These are phyloP conservation scores for Podospora pseudocomata DNA, from an alignment of 495 filamentous ascomycete genomes.

Conservation along the genomic window DNA sequence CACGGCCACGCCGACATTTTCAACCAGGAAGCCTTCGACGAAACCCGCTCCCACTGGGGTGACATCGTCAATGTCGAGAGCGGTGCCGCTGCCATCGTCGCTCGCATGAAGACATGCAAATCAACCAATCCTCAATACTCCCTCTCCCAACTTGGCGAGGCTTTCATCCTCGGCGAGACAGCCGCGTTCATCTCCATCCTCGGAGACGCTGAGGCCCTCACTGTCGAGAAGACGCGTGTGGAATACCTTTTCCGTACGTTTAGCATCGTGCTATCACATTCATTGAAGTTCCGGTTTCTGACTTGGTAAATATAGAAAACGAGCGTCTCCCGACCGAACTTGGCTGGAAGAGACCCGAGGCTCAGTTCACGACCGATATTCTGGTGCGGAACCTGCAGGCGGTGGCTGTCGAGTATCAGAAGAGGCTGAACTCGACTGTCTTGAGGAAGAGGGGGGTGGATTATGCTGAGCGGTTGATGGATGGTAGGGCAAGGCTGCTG, in stretches of 20 bases:
- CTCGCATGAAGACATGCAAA: constrained; percentile 44
- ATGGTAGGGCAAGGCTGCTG: background rate
- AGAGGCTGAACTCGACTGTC: background rate
- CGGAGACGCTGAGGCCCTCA: constrained; percentile 38
- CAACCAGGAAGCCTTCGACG: constrained; percentile 46
- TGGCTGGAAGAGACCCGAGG: constrained; percentile 3
- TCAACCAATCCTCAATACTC: constrained; percentile 44
- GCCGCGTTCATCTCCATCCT: constrained; percentile 45
- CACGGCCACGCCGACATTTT: constrained; percentile 44
- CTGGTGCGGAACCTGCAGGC: background rate
- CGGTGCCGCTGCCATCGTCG: constrained; percentile 42
- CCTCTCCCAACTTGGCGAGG: constrained; percentile 32
- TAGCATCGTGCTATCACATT: background rate
- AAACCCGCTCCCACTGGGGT: constrained; percentile 44
- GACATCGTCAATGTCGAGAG: constrained; percentile 37
- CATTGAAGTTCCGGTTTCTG: too few relatives aligned
- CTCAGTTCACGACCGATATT: background rate
- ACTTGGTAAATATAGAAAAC: constrained; percentile 34
- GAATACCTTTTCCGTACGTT: constrained; percentile 48
- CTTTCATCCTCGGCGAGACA: constrained; percentile 45
- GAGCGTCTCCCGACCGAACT: background rate
- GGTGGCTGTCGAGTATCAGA: background rate
- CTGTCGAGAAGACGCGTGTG: constrained; percentile 36
- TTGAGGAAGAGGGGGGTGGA: background rate
- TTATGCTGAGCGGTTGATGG: background rate